Percentiles rank a stretch among this genome's conserved stretches.
These are phyloP conservation scores for Neurospora sp. DNA, from an alignment of 495 filamentous ascomycete genomes.

Conservation along the genomic window DNA sequence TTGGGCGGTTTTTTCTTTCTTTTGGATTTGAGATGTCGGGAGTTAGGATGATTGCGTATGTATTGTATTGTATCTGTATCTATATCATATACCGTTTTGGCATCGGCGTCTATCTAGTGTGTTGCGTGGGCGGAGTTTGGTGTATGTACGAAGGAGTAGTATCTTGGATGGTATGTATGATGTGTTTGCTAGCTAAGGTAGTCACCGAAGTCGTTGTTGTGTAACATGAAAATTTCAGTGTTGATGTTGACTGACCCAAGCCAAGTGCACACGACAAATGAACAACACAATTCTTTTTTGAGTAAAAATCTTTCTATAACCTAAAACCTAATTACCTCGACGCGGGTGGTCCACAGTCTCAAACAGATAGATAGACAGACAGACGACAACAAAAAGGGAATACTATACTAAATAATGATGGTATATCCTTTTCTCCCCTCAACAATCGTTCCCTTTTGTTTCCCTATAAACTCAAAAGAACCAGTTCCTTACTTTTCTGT, in stretches of 20 bases:
- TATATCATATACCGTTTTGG: not conserved
- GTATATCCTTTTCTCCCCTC: not conserved
- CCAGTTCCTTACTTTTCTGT: not conserved
- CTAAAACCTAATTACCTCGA: not conserved
- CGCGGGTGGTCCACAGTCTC: not conserved
- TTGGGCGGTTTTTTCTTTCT: too few species aligned
- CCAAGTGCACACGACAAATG: too few species aligned
- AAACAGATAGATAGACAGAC: not conserved
- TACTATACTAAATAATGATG: not conserved
- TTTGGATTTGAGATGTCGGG: not conserved
- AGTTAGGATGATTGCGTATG: not conserved
- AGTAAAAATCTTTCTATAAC: not conserved
- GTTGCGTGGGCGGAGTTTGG: not conserved
- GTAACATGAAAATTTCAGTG: too few species aligned
- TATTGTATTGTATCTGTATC: not conserved
- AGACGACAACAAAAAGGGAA: not conserved
- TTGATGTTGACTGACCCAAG: too few species aligned
- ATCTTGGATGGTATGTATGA: too few species aligned
- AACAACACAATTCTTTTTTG: not conserved
- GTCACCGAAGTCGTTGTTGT: too few species aligned
- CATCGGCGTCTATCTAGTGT: not conserved
- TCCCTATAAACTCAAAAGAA: not conserved
- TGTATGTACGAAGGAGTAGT: too few species aligned
- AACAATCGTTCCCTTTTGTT: not conserved
- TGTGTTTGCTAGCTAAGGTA: too few species aligned